Base-by-base conservation (phyloP, 441 rosid species). In the Syzygium malaccense region DNA sequence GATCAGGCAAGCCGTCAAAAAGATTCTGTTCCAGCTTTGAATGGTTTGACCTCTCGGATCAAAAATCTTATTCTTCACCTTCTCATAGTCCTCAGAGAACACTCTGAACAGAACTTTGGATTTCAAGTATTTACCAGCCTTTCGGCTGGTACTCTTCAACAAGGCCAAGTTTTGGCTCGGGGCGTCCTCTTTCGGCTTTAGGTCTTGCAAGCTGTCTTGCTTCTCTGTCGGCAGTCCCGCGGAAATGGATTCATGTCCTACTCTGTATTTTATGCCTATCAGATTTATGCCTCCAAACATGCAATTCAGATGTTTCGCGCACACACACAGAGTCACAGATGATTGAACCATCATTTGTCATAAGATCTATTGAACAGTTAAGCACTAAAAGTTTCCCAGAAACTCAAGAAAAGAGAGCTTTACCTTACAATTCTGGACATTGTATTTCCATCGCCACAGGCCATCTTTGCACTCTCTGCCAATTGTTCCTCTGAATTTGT, bases 41-140 rank as follows among this genome's bases (percentile, higher is more conserved):
- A 85, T 71, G 17, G 85, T 88, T 32, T 66, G 85, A 14, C 89
- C 89, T 28, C 87, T 87, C 18, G 87, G 89, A 68, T 85, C 89
- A 49, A 85, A 49, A 62, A 88, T 64, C 83, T 55, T 88, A 15
- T 75, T 88, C 55, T 88, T 88, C 48, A 12, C 87, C 54, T 86
- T 53, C 33, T 88, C 89, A 45, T 58, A 88, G 55, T 88, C 89
- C 87, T 85, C 89, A 55, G 89, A 88, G 89, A 88, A 84, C 55
- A 85, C 89, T 57, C 87, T 85, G 55, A 54, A 14, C 49, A 88
- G 87, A 53, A 66, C 89, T 58, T 88, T 85, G 37, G 87, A 78
- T 85, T 88, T 88, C 37, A 66, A 45, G 64, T 30, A 62, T 41
- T 45, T 25, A 23, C 84, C 53, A 75, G 84, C 84, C 84, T 75